phyloP scores from a whole-genome alignment of 2,329 filamentous ascomycete species.

The Zalaria obscura region DNA sequence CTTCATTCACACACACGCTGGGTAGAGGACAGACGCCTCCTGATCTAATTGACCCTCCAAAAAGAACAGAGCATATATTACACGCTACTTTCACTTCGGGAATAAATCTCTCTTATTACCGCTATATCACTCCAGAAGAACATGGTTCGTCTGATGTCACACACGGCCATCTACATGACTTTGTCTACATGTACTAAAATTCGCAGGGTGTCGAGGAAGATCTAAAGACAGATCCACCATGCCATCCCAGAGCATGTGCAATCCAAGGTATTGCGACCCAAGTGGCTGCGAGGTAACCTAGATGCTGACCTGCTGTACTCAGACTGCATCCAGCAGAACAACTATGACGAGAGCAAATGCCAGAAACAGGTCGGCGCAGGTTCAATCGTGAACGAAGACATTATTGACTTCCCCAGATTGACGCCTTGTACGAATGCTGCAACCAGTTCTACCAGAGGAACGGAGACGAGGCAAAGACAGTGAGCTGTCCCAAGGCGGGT shows the following conservation, averaged over 20 bases:
- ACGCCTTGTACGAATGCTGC: slow-evolving; percentile 88
- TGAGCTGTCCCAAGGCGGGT: slow-evolving; percentile 73
- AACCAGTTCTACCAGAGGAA: slow-evolving; percentile 70
- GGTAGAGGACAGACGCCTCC: too few species aligned
- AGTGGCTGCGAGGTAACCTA: neutral
- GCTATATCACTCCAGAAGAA: too few species aligned
- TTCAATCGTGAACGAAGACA: neutral
- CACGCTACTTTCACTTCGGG: too few species aligned
- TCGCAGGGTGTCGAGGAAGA: slow-evolving; percentile 44
- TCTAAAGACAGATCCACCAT: slow-evolving; percentile 61
- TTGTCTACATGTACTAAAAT: too few species aligned
- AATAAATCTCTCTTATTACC: too few species aligned
- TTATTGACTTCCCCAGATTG: slow-evolving; percentile 39
- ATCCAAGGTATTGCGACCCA: slow-evolving; percentile 56
- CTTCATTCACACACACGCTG: too few species aligned
- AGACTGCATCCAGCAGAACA: slow-evolving; percentile 77
- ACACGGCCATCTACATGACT: too few species aligned
- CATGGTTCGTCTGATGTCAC: neutral
- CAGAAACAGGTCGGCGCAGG: slow-evolving; percentile 32
- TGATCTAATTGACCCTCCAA: too few species aligned
- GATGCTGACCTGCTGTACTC: slow-evolving; percentile 2
- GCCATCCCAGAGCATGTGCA: slow-evolving; percentile 76
- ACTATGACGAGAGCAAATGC: slow-evolving; percentile 77
- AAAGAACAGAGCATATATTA: too few species aligned
- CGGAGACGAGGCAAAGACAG: slow-evolving; percentile 61